phyloP scores from a whole-genome alignment of 225 moss, liverwort and hornwort species.

The Thuidium tamariscinum region DNA sequence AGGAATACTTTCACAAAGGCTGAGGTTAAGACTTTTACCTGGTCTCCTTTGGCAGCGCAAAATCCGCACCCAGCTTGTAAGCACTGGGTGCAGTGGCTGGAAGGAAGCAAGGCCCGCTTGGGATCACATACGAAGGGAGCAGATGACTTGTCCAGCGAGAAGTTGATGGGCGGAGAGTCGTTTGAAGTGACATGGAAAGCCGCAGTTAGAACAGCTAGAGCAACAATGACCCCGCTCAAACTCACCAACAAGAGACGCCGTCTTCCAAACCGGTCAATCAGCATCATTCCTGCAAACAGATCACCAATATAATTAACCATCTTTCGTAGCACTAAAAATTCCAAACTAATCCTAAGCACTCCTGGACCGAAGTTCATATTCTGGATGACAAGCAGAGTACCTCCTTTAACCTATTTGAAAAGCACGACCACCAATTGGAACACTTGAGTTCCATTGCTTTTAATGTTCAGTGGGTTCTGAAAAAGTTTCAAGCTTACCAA shows the following conservation, averaged over 20 bases:
- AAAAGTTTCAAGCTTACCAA: slow-evolving; percentile 6
- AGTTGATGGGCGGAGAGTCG: slow-evolving; percentile 45
- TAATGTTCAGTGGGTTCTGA: background rate
- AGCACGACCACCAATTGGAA: background rate
- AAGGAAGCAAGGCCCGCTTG: background rate
- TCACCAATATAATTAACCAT: background rate
- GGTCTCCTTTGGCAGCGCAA: slow-evolving; percentile 53
- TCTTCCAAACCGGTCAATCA: slow-evolving; percentile 73
- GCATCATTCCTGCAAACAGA: slow-evolving; percentile 24
- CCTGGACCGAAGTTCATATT: background rate
- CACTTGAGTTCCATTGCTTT: background rate
- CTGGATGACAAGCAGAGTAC: background rate
- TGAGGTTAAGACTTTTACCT: slow-evolving; percentile 21
- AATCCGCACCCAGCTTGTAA: slow-evolving; percentile 67
- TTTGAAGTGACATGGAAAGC: slow-evolving; percentile 52
- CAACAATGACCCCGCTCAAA: slow-evolving; percentile 49
- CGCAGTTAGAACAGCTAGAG: slow-evolving; percentile 50
- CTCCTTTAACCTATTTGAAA: background rate
- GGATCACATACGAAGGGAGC: slow-evolving; percentile 32
- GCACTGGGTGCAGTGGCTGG: slow-evolving; percentile 51
- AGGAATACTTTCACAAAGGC: background rate
- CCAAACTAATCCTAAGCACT: background rate
- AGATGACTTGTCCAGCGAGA: background rate
- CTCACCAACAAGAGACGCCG: slow-evolving; percentile 66
- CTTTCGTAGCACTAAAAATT: background rate